Evolutionary conservation across 1,284 basidiomycete genomes (phyloP), one percentile per base, ranked within the genome.

Genomic region (Puccinia triticina): DNA sequence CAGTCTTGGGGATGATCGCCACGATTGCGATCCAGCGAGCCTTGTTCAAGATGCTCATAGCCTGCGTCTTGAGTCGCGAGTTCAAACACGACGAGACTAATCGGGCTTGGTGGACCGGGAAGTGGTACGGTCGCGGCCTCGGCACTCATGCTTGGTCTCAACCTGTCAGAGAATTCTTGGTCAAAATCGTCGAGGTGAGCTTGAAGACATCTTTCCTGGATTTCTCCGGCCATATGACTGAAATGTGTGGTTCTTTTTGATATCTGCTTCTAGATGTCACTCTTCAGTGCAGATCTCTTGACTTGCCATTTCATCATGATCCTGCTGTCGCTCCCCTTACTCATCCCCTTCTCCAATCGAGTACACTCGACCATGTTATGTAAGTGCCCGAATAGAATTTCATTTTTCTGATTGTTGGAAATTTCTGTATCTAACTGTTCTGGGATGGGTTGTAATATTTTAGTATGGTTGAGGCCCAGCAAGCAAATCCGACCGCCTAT

Each of bases 41-140:
- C 37, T 88, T 97, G 84, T 92, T 95, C 90, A 98, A 98, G 89
- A 90, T 95, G 82, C 89, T 96, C 84, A 97, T 98, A 85, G 89
- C 95, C 0, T 92, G 96, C 80, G 94, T 96, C 90, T 89, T 98
- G 61, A 93, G 94, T 48, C 92, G 95, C 84, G 95, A 98, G 88
- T 96, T 96, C 90, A 97, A 97, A 89, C 94, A 96, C 86, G 95
- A 98, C 87, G 95, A 97, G 89, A 95, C 94, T 29, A 98, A 97
- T 88, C 90, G 94, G 48, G 95, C 95, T 12, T 98, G 95, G 95
- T 98, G 95, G 95, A 96, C 94, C 59, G 95, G 95, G 86, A 91
- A 93, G 84, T 97, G 95, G 95, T 96, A 95, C 87, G 94, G 94
- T 80, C 92, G 95, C 74, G 94, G 94, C 4, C 90, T 97, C 48